These are phyloP conservation scores for Helminthosporium solani DNA, from an alignment of 2,329 filamentous ascomycete species.

Conservation along the genomic window DNA sequence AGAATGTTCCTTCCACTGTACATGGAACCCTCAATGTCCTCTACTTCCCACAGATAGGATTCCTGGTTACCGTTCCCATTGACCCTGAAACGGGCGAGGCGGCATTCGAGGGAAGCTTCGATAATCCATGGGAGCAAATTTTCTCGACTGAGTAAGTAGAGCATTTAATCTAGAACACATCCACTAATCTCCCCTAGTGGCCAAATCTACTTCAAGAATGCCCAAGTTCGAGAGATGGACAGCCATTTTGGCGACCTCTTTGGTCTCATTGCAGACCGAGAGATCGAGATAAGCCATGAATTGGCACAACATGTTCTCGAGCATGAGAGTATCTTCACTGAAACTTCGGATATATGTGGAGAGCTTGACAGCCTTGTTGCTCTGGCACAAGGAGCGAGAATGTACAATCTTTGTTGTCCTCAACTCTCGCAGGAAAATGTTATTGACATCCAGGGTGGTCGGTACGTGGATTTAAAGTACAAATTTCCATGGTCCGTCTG, in stretches of 20 bases:
- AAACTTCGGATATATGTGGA: slow-evolving; percentile 77
- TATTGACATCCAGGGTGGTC: slow-evolving; percentile 73
- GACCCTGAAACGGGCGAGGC: slow-evolving; percentile 60
- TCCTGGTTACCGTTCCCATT: slow-evolving; percentile 72
- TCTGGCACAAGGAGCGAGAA: slow-evolving; percentile 72
- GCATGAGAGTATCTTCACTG: slow-evolving; percentile 64
- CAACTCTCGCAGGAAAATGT: slow-evolving; percentile 68
- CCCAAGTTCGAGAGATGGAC: slow-evolving; percentile 78
- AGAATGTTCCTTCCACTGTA: slow-evolving; percentile 60
- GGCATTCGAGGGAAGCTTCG: slow-evolving; percentile 61
- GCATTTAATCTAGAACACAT: background rate
- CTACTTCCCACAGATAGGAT: slow-evolving; percentile 89
- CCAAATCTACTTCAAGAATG: slow-evolving; percentile 82
- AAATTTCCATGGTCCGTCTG: background rate
- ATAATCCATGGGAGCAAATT: slow-evolving; percentile 72
- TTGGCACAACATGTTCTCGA: slow-evolving; percentile 71
- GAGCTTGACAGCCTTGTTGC: slow-evolving; percentile 86
- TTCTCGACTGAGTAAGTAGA: slow-evolving; percentile 63
- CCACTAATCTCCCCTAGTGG: slow-evolving; percentile 35
- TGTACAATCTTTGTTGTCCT: slow-evolving; percentile 71
- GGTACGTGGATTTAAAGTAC: slow-evolving; percentile 46
- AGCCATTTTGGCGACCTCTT: slow-evolving; percentile 81
- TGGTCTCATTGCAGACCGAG: slow-evolving; percentile 80
- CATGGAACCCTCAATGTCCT: slow-evolving; percentile 69
- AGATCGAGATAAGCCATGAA: slow-evolving; percentile 83